Conservation (phyloP, 495 filamentous ascomycete species). For the Pyronema omphalodes region DNA sequence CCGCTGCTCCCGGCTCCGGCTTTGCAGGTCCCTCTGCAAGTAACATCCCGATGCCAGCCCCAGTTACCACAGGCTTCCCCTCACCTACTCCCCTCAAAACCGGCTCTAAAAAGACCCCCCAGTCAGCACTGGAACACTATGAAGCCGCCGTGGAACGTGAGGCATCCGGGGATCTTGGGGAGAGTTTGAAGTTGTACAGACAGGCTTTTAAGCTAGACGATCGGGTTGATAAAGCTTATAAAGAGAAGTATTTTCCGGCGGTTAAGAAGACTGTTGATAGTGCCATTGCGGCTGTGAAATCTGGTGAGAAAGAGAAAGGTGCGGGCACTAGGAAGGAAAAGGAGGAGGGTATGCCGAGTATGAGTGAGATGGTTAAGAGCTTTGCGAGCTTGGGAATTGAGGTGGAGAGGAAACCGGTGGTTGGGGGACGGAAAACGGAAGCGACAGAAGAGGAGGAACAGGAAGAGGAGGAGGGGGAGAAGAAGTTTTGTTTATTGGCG, state of each 20-base stretch:
- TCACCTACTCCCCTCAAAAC: slow-evolving; percentile 1
- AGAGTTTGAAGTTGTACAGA: slow-evolving; percentile 75
- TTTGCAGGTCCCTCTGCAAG: background rate
- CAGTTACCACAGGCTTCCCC: background rate
- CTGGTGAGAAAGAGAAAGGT: slow-evolving; percentile 8
- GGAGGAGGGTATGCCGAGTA: slow-evolving; percentile 8
- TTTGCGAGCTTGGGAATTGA: slow-evolving; percentile 49
- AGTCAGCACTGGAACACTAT: slow-evolving; percentile 77
- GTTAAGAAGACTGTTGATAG: slow-evolving; percentile 26
- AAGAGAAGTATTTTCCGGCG: slow-evolving; percentile 62
- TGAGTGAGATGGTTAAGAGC: slow-evolving; percentile 48
- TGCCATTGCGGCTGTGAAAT: slow-evolving; percentile 33
- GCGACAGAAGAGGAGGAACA: background rate
- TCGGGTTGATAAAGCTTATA: slow-evolving; percentile 65
- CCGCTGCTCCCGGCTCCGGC: background rate
- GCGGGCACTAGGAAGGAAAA: background rate
- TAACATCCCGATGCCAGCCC: background rate
- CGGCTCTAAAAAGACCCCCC: background rate
- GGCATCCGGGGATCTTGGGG: slow-evolving; percentile 62
- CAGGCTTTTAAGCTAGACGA: slow-evolving; percentile 82
- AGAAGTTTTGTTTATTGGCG: slow-evolving; percentile 47
- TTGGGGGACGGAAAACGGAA: slow-evolving; percentile 7
- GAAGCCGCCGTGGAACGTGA: slow-evolving; percentile 84
- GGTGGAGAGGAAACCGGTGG: slow-evolving; percentile 36
- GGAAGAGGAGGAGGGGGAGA: slow-evolving; percentile 1